A percentile compares a stretch with the other conserved stretches of the same genome.
Evolutionary conservation across 2,329 filamentous ascomycete genomes (phyloP).

Genomic region (Graphium sp.): DNA sequence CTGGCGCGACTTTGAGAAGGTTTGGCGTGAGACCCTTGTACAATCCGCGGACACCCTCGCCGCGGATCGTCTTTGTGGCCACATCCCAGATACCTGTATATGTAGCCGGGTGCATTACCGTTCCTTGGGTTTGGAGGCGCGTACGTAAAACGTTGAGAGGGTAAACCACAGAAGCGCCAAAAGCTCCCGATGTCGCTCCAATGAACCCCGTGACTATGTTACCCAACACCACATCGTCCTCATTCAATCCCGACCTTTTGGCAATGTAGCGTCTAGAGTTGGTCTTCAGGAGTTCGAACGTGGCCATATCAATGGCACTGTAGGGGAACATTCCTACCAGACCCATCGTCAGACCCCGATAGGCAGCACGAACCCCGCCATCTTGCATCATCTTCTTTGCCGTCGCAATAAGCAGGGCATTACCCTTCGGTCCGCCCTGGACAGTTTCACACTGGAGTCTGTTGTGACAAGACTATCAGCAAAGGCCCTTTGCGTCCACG

Average conservation of each 20-base stretch:
- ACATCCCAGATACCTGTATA: slow-evolving; percentile 90
- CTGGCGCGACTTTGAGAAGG: slow-evolving; percentile 86
- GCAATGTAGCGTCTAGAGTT: slow-evolving; percentile 56
- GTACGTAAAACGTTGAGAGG: slow-evolving; percentile 89
- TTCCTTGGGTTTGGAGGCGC: slow-evolving; percentile 84
- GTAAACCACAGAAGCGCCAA: slow-evolving; percentile 88
- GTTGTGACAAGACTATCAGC: too few relatives aligned
- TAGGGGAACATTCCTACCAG: slow-evolving; percentile 96
- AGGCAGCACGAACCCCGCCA: slow-evolving; percentile 61
- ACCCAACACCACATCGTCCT: slow-evolving; percentile 68
- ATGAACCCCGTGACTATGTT: slow-evolving; percentile 78
- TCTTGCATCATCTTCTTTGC: slow-evolving; percentile 72
- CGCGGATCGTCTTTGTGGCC: slow-evolving; percentile 61
- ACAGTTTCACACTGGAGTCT: slow-evolving; percentile 93
- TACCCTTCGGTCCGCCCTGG: slow-evolving; percentile 66
- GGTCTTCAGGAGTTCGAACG: slow-evolving; percentile 83
- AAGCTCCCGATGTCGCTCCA: slow-evolving; percentile 78
- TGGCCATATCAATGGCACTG: slow-evolving; percentile 88
- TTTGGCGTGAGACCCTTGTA: slow-evolving; percentile 96
- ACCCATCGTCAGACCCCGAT: slow-evolving; percentile 86
- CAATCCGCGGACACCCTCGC: slow-evolving; percentile 70
- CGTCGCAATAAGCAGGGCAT: slow-evolving; percentile 66
- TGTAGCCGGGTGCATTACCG: slow-evolving; percentile 73
- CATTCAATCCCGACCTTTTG: slow-evolving; percentile 49
- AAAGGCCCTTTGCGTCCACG: too few relatives aligned